Evolutionary conservation across 1,284 basidiomycete species (phyloP).

Genomic region (Sporisorium scitamineum): DNA sequence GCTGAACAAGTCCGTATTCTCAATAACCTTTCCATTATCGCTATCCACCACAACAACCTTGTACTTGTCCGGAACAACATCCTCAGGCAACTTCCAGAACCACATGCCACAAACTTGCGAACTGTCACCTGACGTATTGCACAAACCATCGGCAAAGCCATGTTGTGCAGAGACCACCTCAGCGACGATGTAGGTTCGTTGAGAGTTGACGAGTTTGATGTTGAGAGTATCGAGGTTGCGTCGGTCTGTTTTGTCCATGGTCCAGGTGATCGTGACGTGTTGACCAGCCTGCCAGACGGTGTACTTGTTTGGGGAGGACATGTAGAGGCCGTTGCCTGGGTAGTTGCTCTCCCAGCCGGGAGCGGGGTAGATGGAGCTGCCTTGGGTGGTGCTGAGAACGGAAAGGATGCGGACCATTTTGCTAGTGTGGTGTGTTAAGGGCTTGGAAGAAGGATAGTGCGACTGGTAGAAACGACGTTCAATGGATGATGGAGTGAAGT

Average conservation of each 20-base stretch:
- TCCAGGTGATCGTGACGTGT: neutral
- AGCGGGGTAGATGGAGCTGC: too few relatives aligned
- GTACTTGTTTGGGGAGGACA: neutral
- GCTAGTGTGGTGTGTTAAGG: neutral
- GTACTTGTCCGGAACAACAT: neutral
- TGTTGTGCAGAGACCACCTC: neutral
- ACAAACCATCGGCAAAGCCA: neutral
- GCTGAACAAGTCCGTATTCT: neutral
- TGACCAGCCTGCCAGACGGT: neutral
- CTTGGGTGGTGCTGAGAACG: neutral
- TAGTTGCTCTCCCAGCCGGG: neutral
- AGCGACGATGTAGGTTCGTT: neutral
- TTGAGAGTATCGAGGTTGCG: neutral
- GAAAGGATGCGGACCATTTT: constrained; percentile 1
- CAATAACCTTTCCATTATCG: neutral
- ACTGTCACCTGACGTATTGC: neutral
- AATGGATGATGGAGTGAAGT: neutral
- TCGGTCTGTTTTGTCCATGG: neutral
- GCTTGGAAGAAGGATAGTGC: neutral
- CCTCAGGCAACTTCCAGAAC: neutral
- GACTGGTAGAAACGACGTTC: too few relatives aligned
- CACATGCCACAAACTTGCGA: neutral
- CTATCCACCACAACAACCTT: neutral
- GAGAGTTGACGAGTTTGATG: neutral
- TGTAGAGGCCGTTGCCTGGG: neutral